Evolutionary conservation across 1,139 yeast species (phyloP), one percentile per base, ranked within the genome.

Genomic region (Candida sojae): DNA sequence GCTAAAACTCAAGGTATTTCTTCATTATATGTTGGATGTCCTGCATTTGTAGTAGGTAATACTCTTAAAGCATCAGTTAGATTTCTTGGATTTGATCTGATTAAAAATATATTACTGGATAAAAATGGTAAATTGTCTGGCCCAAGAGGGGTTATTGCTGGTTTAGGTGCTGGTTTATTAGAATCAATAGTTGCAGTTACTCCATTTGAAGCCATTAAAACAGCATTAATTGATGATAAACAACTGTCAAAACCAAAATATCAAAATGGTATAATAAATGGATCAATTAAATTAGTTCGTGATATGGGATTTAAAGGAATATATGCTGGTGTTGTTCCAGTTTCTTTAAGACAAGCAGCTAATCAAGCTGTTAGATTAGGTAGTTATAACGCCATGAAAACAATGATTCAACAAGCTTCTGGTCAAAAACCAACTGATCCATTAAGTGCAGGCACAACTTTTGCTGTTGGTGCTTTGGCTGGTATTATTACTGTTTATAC

Each of bases 161-260:
- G 99, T 9, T 74, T 93, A 40, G 98, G 98, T 39, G 99, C 99
- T 2, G 99, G 99, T 33, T 79, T 92, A 47, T 71, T 93, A 52
- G 99, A 93, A 65, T 87, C 96, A 48, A 86, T 91, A 30, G 77
- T 91, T 39, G 99, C 98, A 0, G 96, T 93, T 42, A 93, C 99
- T 1, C 99, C 99, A 5, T 91, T 92, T 52, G 99, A 93, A 68
- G 96, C 97, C 35, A 89, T 93, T 66, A 93, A 93, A 65, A 93
- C 98, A 0, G 97, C 95, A 0, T 79, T 91, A 68, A 93, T 93
- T 57, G 99, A 93, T 68, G 99, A 92, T 65, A 88, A 85, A 58
- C 96, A 87, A 67, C 62, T 86, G 5, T 72, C 82, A 2, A 76
- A 75, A 44, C 97, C 97, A 43, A 85, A 80, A 65, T 92, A 92